These are phyloP conservation scores for Fusarium sp. DNA, from an alignment of 2,329 filamentous ascomycete genomes.

Conservation along the genomic window DNA sequence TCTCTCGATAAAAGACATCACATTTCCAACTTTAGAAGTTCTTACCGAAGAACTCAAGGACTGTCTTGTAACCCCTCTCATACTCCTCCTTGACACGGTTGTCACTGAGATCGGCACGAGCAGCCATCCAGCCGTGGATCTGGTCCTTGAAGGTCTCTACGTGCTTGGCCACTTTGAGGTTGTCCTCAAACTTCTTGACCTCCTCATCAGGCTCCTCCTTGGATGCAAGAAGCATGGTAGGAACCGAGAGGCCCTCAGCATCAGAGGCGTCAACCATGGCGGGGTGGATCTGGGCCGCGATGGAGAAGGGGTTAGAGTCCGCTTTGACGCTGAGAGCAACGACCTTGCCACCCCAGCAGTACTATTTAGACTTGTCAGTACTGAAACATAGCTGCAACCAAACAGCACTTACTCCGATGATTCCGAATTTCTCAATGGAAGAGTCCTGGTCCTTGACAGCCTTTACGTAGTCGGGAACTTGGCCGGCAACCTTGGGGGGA, in stretches of 20 bases:
- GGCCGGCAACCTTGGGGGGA: conserved; percentile 59
- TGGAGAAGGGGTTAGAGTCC: conserved; percentile 66
- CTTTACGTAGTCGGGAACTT: conserved; percentile 66
- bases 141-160: conserved; percentile 75
- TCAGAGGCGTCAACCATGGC: conserved; percentile 74
- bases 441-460: conserved; percentile 65
- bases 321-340: conserved; percentile 63
- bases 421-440: conserved; percentile 68
- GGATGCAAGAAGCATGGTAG: conserved; percentile 72
- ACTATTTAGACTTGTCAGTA: conserved; percentile 49
- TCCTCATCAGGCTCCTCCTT: conserved; percentile 70
- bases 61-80: conserved; percentile 69
- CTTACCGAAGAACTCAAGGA: conserved; percentile 68
- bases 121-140: conserved; percentile 81
- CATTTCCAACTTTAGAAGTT: conserved; percentile 52
- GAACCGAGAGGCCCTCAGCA: conserved; percentile 69
- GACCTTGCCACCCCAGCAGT: conserved; percentile 80
- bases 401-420: conserved; percentile 64
- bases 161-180: conserved; percentile 66
- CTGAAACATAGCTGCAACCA: not conserved
- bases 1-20: not conserved
- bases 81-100: conserved; percentile 71
- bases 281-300: conserved; percentile 66
- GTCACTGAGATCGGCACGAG: conserved; percentile 69
- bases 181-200: conserved; percentile 67